Evolutionary conservation across 371 early-diverging fungal genomes (phyloP).

Genomic region (Synchytrium microbalum): DNA sequence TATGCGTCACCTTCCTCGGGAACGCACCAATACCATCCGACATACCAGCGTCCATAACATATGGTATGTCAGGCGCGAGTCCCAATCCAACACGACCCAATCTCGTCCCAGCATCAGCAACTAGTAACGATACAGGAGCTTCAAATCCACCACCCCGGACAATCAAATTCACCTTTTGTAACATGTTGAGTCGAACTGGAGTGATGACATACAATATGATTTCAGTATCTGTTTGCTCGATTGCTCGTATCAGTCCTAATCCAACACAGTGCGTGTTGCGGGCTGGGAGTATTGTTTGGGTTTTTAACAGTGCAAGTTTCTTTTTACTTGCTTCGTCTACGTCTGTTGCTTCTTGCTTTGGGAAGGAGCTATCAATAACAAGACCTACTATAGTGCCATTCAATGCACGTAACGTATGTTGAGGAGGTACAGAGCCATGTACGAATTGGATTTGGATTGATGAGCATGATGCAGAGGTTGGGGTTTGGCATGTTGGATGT

Average conservation of each 20-base stretch:
- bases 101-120: slow-evolving; percentile 23
- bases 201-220: slow-evolving; percentile 53
- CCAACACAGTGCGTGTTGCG: slow-evolving; percentile 58
- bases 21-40: background rate
- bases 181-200: slow-evolving; percentile 41
- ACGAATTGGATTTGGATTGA: slow-evolving; percentile 6
- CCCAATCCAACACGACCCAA: background rate
- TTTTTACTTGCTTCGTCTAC: slow-evolving; percentile 3
- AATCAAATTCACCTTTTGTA: slow-evolving; percentile 51
- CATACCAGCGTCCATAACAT: background rate
- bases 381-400: slow-evolving; percentile 69
- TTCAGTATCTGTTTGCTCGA: slow-evolving; percentile 43
- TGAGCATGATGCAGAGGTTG: background rate
- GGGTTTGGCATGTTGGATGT: background rate
- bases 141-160: slow-evolving; percentile 48
- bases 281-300: slow-evolving; percentile 42
- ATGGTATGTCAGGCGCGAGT: background rate
- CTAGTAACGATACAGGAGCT: slow-evolving; percentile 20
- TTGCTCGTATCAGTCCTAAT: slow-evolving; percentile 61
- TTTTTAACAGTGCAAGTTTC: slow-evolving; percentile 48
- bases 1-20: background rate
- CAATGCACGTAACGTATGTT: slow-evolving; percentile 63
- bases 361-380: slow-evolving; percentile 27
- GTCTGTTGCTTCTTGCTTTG: background rate
- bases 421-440: slow-evolving; percentile 39